Evolutionary conservation across 2,329 filamentous ascomycete genomes (phyloP), one percentile per base, ranked within the genome.

Genomic region (Microdochium bolleyi): DNA sequence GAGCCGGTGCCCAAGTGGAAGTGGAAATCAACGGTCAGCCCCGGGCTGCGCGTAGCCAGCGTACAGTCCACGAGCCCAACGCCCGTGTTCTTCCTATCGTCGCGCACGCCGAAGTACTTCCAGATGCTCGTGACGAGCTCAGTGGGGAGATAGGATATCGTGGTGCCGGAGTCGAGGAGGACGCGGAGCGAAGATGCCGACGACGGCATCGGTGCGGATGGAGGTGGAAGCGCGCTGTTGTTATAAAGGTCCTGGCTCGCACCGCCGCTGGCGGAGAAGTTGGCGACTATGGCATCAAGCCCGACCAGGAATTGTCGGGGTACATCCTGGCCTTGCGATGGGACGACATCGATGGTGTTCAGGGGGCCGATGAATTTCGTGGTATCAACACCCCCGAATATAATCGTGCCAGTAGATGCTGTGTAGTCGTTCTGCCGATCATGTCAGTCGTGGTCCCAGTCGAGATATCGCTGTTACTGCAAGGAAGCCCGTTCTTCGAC

Each of bases 381-480:
- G 1, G 77, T 84, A 68, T 89, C 84, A 53, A 88, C 75, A 49
- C 85, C 85, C 53, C 85, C 85, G 58, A 89, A 88, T 14, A 89
- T 72, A 56, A 88, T 81, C 56, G 73, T 80, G 44, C 85, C 85
- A 1, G 75, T 78, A 24, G 75, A 76, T 3, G 82, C 76, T 51
- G 80, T 74, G 32, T 73, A 62, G 62, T 78, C 72, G 58, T 77
- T 74, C 52, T 73, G 49, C 67, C 60, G 54, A 66, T 66, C 27
- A 38, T n/a, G 16, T 48, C 25, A 27, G 24, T n/a, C 14, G n/a
- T n/a, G n/a, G n/a, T n/a, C n/a, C n/a, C n/a, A n/a, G n/a, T n/a
- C n/a, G n/a, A n/a, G n/a, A n/a, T n/a, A n/a, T n/a, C n/a, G n/a
- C n/a, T n/a, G n/a, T n/a, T n/a, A n/a, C n/a, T n/a, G n/a, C n/a